Evolutionary conservation across 2,329 filamentous ascomycete species (phyloP).

Genomic region (Alternaria ventricosa): DNA sequence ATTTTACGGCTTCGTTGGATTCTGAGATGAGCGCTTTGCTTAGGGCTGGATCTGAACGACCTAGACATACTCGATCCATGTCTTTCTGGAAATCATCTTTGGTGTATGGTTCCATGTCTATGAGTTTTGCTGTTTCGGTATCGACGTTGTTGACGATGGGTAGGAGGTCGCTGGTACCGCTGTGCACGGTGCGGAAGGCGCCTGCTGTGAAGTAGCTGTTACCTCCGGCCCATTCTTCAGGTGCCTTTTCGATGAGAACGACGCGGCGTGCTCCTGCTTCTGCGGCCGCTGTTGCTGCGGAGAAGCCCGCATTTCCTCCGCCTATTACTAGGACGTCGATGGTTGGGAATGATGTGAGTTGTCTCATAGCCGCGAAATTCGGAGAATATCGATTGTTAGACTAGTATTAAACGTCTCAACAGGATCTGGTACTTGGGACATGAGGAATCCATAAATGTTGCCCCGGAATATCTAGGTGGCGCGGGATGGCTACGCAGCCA

Average conservation of each 20-base stretch:
- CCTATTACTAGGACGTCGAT: constrained; percentile 62
- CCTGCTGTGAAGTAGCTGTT: constrained; percentile 72
- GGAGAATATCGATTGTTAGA: not conserved
- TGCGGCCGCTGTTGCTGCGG: constrained; percentile 63
- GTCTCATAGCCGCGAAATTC: not conserved
- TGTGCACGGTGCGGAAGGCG: constrained; percentile 65
- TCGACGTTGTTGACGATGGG: constrained; percentile 67
- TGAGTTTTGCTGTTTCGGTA: constrained; percentile 53
- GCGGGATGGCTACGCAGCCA: not conserved
- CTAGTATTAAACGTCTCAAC: not conserved
- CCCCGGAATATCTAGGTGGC: not conserved
- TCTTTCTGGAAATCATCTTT: constrained; percentile 62
- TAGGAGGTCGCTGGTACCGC: constrained; percentile 63
- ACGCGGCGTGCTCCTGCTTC: constrained; percentile 56
- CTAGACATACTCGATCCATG: constrained; percentile 62
- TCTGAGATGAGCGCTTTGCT: constrained; percentile 59
- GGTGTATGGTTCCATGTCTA: constrained; percentile 67
- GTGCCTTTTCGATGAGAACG: constrained; percentile 66
- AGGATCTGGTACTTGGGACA: not conserved
- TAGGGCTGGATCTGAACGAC: constrained; percentile 60
- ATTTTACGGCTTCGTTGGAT: constrained; percentile 60
- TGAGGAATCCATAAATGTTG: not conserved
- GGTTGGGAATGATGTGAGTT: not conserved
- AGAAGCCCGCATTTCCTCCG: constrained; percentile 69
- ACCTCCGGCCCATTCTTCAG: constrained; percentile 65